Evolutionary conservation across 1,139 yeast genomes (phyloP).

Genomic region (Hyphopichia khmerensis): DNA sequence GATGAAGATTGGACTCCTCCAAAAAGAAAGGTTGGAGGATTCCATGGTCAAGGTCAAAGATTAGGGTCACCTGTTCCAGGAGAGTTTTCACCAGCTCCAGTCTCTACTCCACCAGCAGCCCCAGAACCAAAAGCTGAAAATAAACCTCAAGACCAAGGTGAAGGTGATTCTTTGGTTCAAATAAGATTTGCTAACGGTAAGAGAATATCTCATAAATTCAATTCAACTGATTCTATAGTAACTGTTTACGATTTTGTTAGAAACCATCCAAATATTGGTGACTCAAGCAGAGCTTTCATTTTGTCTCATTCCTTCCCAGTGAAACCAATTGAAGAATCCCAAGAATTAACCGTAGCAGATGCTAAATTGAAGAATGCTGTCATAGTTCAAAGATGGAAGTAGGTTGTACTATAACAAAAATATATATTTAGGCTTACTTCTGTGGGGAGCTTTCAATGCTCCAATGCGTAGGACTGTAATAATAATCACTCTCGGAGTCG

Average conservation of each 20-base stretch:
- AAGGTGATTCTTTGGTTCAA: constrained; percentile 78
- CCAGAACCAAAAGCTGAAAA: constrained; percentile 11
- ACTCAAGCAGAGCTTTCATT: constrained; percentile 51
- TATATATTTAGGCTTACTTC: background rate
- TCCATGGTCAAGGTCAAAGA: constrained; percentile 81
- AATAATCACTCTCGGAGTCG: background rate
- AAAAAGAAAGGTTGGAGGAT: constrained; percentile 66
- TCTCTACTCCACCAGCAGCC: constrained; percentile 11
- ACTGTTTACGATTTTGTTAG: constrained; percentile 69
- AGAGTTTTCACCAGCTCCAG: constrained; percentile 28
- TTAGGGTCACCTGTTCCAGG: constrained; percentile 90
- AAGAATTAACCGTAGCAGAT: constrained; percentile 55
- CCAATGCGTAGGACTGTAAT: background rate
- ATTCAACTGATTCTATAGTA: constrained; percentile 65
- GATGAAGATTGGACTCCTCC: constrained; percentile 84
- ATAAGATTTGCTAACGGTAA: constrained; percentile 84
- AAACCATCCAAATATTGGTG: constrained; percentile 38
- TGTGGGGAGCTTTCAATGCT: background rate
- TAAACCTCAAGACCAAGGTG: constrained; percentile 29
- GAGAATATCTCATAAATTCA: constrained; percentile 62
- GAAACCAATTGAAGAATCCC: constrained; percentile 60
- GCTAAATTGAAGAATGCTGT: constrained; percentile 83
- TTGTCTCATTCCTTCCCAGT: constrained; percentile 86
- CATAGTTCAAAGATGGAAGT: constrained; percentile 80
- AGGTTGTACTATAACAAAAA: background rate